phyloP scores from a whole-genome alignment of 2,329 filamentous ascomycete species.

The Fusarium acutatum region DNA sequence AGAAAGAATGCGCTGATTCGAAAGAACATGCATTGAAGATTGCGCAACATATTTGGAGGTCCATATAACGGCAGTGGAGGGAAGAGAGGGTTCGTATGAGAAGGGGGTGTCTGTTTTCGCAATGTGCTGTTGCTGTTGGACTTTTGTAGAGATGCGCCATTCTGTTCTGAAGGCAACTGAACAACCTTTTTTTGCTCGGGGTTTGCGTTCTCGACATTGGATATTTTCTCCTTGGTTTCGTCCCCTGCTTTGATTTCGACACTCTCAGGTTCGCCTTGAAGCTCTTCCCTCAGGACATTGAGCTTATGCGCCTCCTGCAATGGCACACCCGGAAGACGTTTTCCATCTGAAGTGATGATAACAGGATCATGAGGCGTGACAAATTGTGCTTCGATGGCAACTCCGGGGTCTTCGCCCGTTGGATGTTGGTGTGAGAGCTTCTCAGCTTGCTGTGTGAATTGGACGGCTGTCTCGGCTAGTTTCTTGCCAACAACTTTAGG shows the following conservation, averaged over 20 bases:
- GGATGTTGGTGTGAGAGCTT: slow-evolving; percentile 58
- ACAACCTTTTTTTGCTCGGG: slow-evolving; percentile 38
- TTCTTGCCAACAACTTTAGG: slow-evolving; percentile 32
- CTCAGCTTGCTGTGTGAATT: slow-evolving; percentile 69
- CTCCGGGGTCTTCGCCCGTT: slow-evolving; percentile 43
- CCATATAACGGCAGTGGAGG: slow-evolving; percentile 86
- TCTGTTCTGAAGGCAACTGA: slow-evolving; percentile 38
- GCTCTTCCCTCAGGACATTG: slow-evolving; percentile 67
- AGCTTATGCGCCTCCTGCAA: slow-evolving; percentile 75
- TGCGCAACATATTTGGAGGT: slow-evolving; percentile 71
- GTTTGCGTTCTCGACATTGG: slow-evolving; percentile 45
- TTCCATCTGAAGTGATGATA: slow-evolving; percentile 72
- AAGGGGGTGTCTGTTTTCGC: slow-evolving; percentile 64
- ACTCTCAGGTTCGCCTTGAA: slow-evolving; percentile 44
- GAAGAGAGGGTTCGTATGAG: slow-evolving; percentile 81
- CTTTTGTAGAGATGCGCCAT: slow-evolving; percentile 51
- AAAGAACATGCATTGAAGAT: slow-evolving; percentile 72
- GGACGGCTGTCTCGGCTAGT: slow-evolving; percentile 55
- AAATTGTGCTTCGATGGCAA: slow-evolving; percentile 70
- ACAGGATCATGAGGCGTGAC: slow-evolving; percentile 77
- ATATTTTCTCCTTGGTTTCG: slow-evolving; percentile 39
- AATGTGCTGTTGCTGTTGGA: slow-evolving; percentile 58
- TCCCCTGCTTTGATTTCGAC: slow-evolving; percentile 40
- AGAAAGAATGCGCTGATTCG: slow-evolving; percentile 76
- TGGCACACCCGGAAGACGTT: slow-evolving; percentile 73